Evolutionary conservation across 2,329 filamentous ascomycete species (phyloP), one percentile per base, ranked within the genome.

Genomic region (Colletotrichum eremochloae): DNA sequence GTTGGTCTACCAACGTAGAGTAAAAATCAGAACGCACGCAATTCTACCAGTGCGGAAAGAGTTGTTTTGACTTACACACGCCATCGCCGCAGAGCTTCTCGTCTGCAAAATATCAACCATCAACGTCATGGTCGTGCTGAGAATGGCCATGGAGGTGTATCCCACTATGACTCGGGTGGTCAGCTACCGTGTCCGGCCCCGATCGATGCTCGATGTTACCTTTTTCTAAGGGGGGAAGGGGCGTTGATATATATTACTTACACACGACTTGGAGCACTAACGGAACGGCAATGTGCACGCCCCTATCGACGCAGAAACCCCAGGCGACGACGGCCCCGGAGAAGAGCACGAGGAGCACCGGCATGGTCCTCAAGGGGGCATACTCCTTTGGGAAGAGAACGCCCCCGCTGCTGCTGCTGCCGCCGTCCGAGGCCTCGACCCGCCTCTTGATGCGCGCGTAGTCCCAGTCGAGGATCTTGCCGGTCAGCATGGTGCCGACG

Each of bases 51-150:
- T 15, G 5, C 18, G 9, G 7, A 6, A n/a, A n/a, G 7, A 1
- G 15, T 42, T 15, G 5, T 42, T 15, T 9, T 3, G 24, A 50
- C 75, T 67, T 68, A 77, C 76, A 40, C 77, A 80, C 0, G 79
- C 79, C 1, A 76, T 80, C 1, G 76, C 78, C 1, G 75, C 74
- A 1, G 79, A 80, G 66, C 79, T 80, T 18, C 75, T 76, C 1
- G 72, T 69, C 50, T 79, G 76, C 6, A 80, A 15, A 6, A 80
- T 76, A 42, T 80, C 78, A 58, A 80, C 79, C 75, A 80, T 77
- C 20, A 80, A 65, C 1, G 79, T 80, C 75, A 79, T 79, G 0
- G 79, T 80, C 0, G 77, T 76, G 67, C 80, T 80, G 4, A 80
- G 76, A 4, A 80, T 77, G 14, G 77, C 69, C 11, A 80, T 79